Evolutionary conservation across 768 basidiomycete genomes (phyloP).

Genomic region (Pleurotus tuber-regium): DNA sequence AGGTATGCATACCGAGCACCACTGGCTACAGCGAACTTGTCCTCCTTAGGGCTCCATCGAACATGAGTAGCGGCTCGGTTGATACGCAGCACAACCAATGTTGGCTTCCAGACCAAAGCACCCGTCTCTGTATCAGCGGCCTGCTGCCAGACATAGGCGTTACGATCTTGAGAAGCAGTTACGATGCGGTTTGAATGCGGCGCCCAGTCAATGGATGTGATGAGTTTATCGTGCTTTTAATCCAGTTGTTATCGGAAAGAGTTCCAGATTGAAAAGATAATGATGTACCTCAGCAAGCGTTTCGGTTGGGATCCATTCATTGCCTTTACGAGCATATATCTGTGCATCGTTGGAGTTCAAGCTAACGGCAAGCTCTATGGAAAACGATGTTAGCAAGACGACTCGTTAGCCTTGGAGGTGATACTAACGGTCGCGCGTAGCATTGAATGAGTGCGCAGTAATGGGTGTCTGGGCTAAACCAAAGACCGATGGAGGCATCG

Average conservation of each 20-base stretch:
- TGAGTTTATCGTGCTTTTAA: conserved; percentile 89
- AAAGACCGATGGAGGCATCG: conserved; percentile 69
- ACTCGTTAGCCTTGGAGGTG: neutral
- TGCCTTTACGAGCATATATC: conserved; percentile 67
- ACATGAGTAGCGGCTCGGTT: conserved; percentile 96
- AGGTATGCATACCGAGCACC: conserved; percentile 72
- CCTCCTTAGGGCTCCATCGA: conserved; percentile 95
- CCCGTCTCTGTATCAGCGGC: conserved; percentile 72
- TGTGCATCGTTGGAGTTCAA: conserved; percentile 88
- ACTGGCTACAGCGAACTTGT: conserved; percentile 98
- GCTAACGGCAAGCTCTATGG: conserved; percentile 84
- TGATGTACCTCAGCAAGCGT: conserved; percentile 78
- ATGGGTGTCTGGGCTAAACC: conserved; percentile 81
- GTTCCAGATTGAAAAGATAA: neutral
- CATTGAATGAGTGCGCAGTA: conserved; percentile 89
- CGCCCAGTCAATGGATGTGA: conserved; percentile 99
- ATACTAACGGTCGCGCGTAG: conserved; percentile 78
- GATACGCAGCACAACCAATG: conserved; percentile 91
- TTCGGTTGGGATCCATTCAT: conserved; percentile 68
- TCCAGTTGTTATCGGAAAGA: neutral
- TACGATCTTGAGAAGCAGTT: conserved; percentile 97
- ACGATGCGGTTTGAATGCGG: conserved; percentile 96
- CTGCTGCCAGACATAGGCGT: conserved; percentile 98
- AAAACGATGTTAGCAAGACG: conserved; percentile 1
- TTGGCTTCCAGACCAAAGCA: conserved; percentile 84